Evolutionary conservation across 2,329 filamentous ascomycete species (phyloP), one percentile per base, ranked within the genome.

Genomic region (Fusarium caatingaense): DNA sequence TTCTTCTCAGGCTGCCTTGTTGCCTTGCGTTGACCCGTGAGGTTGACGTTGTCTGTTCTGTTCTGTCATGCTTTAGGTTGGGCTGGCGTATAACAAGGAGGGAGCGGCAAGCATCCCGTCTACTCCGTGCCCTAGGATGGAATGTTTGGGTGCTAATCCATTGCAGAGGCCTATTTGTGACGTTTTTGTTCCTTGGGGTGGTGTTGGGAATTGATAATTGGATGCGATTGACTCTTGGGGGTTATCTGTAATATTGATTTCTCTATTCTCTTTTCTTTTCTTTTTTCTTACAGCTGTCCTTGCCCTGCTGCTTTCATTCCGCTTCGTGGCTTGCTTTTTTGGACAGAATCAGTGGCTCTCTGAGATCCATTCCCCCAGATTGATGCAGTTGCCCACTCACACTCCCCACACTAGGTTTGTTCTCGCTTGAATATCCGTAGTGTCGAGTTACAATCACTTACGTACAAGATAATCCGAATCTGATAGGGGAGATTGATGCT

Each of bases 361-460:
- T 53, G 48, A 62, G 53, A 63, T 55, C 46, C 53, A 63, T 63
- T 63, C 66, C 67, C 66, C 58, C 62, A 59, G 62, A 71, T 48
- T 70, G 66, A 63, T 64, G 56, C 42, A 60, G 16, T 42, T 51
- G 48, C 54, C 61, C 66, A 71, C 54, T 60, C 67, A 68, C 62
- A 64, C 54, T 66, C 51, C 41, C 55, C 50, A 57, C 57, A 59
- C 46, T 28, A 28, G 27, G 27, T 56, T 56, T 63, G 46, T 44
- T 68, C 42, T 68, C 40, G 30, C 42, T 30, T 48, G 53, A 55
- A 62, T 28, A 28, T 28, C 27, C 27, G 27, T 49, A 47, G 58
- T 56, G 62, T 56, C 49, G 40, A 54, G 41, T 45, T 55, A 47
- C 45, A 68, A 65, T 56, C 59, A 53, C 54, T 68, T 68, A 60